Evolutionary conservation across 2,329 filamentous ascomycete species (phyloP).

Genomic region (Sphaceloma murrayae): DNA sequence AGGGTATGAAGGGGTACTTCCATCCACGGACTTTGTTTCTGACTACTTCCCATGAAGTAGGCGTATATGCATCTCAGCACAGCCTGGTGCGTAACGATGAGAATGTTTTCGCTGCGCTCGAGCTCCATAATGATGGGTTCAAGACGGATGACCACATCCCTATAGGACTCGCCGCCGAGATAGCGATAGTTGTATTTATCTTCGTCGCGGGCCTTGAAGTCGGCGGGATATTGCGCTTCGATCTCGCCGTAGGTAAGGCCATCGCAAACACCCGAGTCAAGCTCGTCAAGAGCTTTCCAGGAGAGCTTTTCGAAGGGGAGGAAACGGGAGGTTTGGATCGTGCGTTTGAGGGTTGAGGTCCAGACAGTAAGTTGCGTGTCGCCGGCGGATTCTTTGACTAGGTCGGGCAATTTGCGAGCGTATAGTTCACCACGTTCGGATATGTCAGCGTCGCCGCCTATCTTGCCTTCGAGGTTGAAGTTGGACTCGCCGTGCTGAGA

Average conservation of each 20-base stretch:
- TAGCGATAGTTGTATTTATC: constrained; percentile 99
- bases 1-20: constrained; percentile 92
- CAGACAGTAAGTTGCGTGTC: constrained; percentile 63
- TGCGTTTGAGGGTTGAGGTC: constrained; percentile 70
- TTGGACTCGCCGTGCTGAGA: constrained; percentile 75
- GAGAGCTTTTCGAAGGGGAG: constrained; percentile 90
- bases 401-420: constrained; percentile 69
- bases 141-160: constrained; percentile 92
- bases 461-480: constrained; percentile 82
- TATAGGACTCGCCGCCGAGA: constrained; percentile 88
- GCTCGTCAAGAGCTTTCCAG: constrained; percentile 97
- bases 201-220: constrained; percentile 89
- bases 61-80: constrained; percentile 95
- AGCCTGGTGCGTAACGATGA: constrained; percentile 96
- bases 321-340: constrained; percentile 81
- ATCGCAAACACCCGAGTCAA: constrained; percentile 93
- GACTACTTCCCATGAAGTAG: constrained; percentile 96
- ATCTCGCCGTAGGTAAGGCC: constrained; percentile 95
- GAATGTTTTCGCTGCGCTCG: constrained; percentile 88
- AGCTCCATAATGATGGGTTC: constrained; percentile 99
- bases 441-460: constrained; percentile 83
- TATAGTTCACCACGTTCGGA: constrained; percentile 83
- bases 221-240: constrained; percentile 79
- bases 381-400: constrained; percentile 77
- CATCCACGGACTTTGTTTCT: constrained; percentile 94